Base-by-base conservation (phyloP, 192 early-diverging fungal species). In the Coemansia sp. region DNA sequence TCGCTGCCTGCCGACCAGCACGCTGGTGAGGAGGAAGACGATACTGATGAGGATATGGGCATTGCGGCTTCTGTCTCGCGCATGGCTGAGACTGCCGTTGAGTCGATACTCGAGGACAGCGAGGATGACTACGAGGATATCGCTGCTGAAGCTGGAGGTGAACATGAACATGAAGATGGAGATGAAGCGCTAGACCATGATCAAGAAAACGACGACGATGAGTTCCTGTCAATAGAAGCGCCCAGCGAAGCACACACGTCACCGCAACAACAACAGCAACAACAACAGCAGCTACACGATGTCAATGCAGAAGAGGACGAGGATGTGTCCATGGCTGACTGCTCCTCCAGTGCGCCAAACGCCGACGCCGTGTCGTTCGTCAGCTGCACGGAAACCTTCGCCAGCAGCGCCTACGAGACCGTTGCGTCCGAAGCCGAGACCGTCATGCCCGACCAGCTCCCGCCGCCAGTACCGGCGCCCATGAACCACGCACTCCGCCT, bases 1-100 rank as follows among this genome's bases (percentile, higher is more conserved):
- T 3, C n/a, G 46, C 22, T 9, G 9, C 24, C 21, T 8, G 8
- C 11, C 22, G 50, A 10, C 13, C 6, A n/a, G n/a, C n/a, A n/a
- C n/a, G n/a, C n/a, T n/a, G 24, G 13, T 15, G 50, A 30, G 14
- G 25, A 23, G 24, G 50, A 21, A 4, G 59, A 44, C 8, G 66
- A 68, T n/a, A 75, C 72, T 2, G 72, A 75, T 22, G 66, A 69
- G 38, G 72, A 75, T 17, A 23, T 48, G 17, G 72, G 72, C 0
- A 75, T 75, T 18, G 72, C 72, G 2, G 72, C 72, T 0, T 23
- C 66, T 2, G 71, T 67, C 8, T 38, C 57, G 0, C 30, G 37
- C 12, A 46, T 73, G 45, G 51, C 59, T 11, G 27, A 30, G 27
- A 5, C 27, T 30, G 27, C 7, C 7, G 27, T 30, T 7, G 27